Conservation (phyloP, 1,284 basidiomycete species). For the Coriolopsis trogii region DNA sequence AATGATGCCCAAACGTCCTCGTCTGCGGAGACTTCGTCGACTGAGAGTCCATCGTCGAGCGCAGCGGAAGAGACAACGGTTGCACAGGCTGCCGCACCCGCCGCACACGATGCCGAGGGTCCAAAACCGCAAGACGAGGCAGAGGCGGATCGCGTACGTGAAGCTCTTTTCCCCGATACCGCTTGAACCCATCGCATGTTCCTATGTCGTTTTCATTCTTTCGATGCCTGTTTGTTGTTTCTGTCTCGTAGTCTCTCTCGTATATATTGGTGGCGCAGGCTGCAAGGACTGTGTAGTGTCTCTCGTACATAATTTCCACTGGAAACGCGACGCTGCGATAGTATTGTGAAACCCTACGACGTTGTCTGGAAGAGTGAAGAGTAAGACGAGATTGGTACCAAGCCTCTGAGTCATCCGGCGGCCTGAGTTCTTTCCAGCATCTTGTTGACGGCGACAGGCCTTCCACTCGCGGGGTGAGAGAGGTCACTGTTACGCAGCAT, state of each 20-base stretch:
- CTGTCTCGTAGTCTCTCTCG: not conserved
- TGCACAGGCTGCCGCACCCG: not conserved
- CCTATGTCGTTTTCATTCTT: not conserved
- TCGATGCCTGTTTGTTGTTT: not conserved
- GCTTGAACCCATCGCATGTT: not conserved
- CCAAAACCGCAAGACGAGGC: constrained; percentile 31
- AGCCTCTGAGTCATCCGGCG: constrained; percentile 49
- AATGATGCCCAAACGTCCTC: not conserved
- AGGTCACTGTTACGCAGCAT: constrained; percentile 66
- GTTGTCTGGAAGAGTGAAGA: no score
- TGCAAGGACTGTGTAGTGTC: not conserved
- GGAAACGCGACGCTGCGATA: no score
- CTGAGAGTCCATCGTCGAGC: not conserved
- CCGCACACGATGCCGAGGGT: constrained; percentile 15
- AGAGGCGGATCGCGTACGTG: constrained; percentile 37
- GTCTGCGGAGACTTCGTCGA: constrained; percentile 4
- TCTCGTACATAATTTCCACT: constrained; percentile 9
- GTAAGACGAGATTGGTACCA: no score
- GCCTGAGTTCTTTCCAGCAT: constrained; percentile 70
- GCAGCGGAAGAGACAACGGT: not conserved
- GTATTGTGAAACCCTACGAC: no score
- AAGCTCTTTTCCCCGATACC: constrained; percentile 33
- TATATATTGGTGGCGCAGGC: constrained; percentile 18
- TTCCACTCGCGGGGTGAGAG: constrained; percentile 51
- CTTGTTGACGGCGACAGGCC: constrained; percentile 61